A percentile compares a stretch with the other conserved stretches of the same genome.
Evolutionary conservation across 495 filamentous ascomycete genomes (phyloP).

Genomic region (Lophiotrema nucula): DNA sequence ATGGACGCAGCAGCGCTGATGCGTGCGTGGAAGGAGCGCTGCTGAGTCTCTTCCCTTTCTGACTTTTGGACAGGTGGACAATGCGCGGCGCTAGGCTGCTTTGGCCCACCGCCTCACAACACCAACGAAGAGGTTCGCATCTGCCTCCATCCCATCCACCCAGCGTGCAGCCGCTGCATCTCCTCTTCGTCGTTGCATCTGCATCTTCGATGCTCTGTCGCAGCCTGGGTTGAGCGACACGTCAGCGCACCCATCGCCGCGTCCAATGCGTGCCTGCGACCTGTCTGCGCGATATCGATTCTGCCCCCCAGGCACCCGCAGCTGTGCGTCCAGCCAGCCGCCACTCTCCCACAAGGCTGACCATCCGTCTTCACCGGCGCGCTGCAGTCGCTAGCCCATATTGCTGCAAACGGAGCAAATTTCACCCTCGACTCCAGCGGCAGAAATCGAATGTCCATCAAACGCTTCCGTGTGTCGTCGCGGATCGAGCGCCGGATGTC

Average conservation of each 20-base stretch:
- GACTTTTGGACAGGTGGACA: too few species aligned
- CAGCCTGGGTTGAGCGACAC: neutral
- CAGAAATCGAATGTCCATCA: neutral
- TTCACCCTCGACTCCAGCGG: neutral
- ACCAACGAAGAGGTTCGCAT: too few species aligned
- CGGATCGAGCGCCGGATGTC: slow-evolving; percentile 2
- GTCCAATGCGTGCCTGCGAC: neutral
- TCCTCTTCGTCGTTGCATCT: too few species aligned
- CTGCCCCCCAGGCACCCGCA: slow-evolving; percentile 5
- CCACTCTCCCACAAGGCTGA: slow-evolving; percentile 6
- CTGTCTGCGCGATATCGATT: too few species aligned
- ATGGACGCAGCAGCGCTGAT: too few species aligned
- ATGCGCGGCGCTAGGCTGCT: too few species aligned
- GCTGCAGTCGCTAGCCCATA: neutral
- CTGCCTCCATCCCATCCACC: too few species aligned
- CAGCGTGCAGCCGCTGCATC: too few species aligned
- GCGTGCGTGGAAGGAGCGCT: too few species aligned
- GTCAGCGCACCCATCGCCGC: neutral
- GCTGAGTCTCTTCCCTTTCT: too few species aligned
- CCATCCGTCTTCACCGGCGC: neutral
- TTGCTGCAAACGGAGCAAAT: neutral
- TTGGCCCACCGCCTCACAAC: too few species aligned
- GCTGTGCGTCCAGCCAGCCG: neutral
- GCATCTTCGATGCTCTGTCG: too few species aligned
- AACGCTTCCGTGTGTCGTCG: neutral